Percentiles rank a stretch among this genome's conserved stretches.
phyloP scores from a whole-genome alignment of 805 yeast species.

The Metschnikowia matae region DNA sequence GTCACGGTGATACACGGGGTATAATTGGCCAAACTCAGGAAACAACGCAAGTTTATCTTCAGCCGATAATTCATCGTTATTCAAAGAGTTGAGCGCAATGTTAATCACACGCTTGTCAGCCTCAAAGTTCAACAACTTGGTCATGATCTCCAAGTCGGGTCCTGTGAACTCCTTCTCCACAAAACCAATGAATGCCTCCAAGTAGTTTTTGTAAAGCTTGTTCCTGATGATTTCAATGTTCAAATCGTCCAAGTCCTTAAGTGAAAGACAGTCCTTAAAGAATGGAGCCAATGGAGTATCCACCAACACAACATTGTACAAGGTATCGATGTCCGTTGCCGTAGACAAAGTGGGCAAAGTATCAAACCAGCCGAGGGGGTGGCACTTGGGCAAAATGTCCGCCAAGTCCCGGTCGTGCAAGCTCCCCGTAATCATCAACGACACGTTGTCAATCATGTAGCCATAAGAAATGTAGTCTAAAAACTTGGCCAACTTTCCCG shows the following conservation, averaged over 20 bases:
- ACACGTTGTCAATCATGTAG: conserved; percentile 97
- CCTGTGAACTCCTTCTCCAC: conserved; percentile 54
- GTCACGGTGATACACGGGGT: conserved; percentile 62
- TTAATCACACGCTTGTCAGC: conserved; percentile 94
- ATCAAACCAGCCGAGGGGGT: conserved; percentile 98
- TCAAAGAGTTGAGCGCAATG: conserved; percentile 85
- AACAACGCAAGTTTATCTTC: conserved; percentile 68
- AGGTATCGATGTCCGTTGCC: conserved; percentile 91
- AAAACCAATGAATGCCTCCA: conserved; percentile 79
- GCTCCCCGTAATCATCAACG: conserved; percentile 94
- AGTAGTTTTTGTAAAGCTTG: conserved; percentile 84
- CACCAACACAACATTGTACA: conserved; percentile 85
- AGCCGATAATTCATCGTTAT: conserved; percentile 65
- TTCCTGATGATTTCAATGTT: conserved; percentile 94
- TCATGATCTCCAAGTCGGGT: conserved; percentile 84
- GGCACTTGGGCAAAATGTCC: conserved; percentile 86
- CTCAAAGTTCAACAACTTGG: conserved; percentile 73
- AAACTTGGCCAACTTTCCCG: conserved; percentile 73
- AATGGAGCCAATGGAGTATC: conserved; percentile 98
- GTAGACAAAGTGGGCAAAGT: conserved; percentile 92
- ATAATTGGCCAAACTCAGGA: conserved; percentile 79
- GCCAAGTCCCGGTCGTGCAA: conserved; percentile 88
- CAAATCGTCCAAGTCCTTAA: conserved; percentile 88
- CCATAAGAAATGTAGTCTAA: conserved; percentile 93
- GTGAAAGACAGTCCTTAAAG: conserved; percentile 82